Conservation (phyloP, 2,329 filamentous ascomycete species). For the Podosphaera leucotricha region DNA sequence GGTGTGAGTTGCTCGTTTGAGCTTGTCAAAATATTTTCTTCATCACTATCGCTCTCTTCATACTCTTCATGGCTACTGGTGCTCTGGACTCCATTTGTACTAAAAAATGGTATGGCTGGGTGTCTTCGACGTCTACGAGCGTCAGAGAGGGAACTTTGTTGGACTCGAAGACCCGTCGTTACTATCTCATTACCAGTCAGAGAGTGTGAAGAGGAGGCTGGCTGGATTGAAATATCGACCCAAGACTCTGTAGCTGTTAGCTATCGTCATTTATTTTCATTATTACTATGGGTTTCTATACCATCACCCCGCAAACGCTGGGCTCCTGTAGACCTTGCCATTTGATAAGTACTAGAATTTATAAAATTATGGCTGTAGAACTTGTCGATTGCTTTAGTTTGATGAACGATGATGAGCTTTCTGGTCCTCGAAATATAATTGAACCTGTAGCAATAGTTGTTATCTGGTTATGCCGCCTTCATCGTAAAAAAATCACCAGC, state of each 20-base stretch:
- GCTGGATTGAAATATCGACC: conserved; percentile 82
- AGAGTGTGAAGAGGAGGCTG: conserved; percentile 79
- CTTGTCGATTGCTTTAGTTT: neutral
- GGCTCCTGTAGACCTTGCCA: conserved; percentile 6
- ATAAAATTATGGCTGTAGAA: neutral
- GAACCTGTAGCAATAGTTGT: neutral
- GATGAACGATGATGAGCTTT: neutral
- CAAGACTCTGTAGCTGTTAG: conserved; percentile 50
- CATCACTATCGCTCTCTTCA: conserved; percentile 78
- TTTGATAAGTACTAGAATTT: neutral
- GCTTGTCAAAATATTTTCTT: conserved; percentile 41
- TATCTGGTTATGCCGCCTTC: neutral
- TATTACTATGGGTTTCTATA: conserved; percentile 2
- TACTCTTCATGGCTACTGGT: conserved; percentile 82
- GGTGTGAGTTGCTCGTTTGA: conserved; percentile 28
- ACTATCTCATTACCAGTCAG: conserved; percentile 74
- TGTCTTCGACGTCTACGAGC: conserved; percentile 27
- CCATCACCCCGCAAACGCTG: conserved; percentile 12
- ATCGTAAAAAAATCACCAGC: neutral
- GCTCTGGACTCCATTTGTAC: conserved; percentile 19
- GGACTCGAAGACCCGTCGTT: conserved; percentile 63
- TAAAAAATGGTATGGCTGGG: conserved; percentile 19
- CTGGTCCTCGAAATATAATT: neutral
- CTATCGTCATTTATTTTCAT: neutral
- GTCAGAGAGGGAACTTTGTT: conserved; percentile 35